Base-by-base conservation (phyloP, 495 filamentous ascomycete genomes). In the Beverwykella pulmonaria region DNA sequence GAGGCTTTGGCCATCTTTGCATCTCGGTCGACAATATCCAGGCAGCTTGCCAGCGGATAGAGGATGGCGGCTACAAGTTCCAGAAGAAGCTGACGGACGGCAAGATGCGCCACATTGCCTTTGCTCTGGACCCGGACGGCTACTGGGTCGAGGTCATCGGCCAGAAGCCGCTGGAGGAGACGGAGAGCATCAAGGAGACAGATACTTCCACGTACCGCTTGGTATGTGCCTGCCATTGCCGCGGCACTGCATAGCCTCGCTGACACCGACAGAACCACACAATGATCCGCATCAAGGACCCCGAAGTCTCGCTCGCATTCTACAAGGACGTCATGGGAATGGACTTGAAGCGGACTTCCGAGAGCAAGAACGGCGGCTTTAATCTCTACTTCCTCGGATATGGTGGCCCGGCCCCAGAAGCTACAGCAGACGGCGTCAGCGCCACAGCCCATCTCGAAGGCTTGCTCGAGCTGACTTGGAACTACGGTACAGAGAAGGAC, bases 301-400 rank as follows among this genome's bases (percentile, higher is more conserved):
- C 86, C 34, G 89, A 96, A 74, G 86, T 84, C 69, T 92, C 88
- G 14, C 77, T 97, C 49, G 87, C 89, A 67, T 98, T 95, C 78
- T 98, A 98, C 80, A 84, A 92, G 74, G 91, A 96, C 27, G 86
- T 89, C 5, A 79, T 97, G 76, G 94, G 94, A 52, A 96, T 97
- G 93, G 82, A 81, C 5, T 79, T 96, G 34, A 77, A 92, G 65
- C 85, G 89, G 57, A 92, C 88, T 10, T 75, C 73, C 19, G 91
- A 96, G 78, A 87, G 85, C 70, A 77, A 82, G 32, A 86, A 86
- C 22, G 86, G 84, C 17, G 84, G 83, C 10, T 98, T 96, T 79
- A 95, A 92, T 72, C 80, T 98, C 46, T 97, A 97, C 74, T 98
- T 97, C 82, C 80, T 98, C 47, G 93, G 89, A 17, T 98, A 98